phyloP scores from a whole-genome alignment of 768 basidiomycete species.

The Neoboletus subvelutipes region DNA sequence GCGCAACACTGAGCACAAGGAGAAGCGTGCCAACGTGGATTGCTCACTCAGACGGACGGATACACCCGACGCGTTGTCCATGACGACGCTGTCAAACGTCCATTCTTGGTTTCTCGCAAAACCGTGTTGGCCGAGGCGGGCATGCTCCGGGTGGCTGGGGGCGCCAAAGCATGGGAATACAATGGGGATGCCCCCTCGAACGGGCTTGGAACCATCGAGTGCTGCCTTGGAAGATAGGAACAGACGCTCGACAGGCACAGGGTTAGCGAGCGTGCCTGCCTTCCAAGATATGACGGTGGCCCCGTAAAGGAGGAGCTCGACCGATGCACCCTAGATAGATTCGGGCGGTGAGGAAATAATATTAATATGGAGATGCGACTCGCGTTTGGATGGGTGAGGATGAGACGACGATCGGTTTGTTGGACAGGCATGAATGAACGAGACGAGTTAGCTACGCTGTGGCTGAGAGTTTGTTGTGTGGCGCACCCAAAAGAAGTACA shows the following conservation, averaged over 20 bases:
- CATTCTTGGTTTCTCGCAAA: constrained; percentile 82
- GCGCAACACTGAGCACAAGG: constrained; percentile 1
- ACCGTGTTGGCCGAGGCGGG: constrained; percentile 79
- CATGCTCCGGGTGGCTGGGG: constrained; percentile 71
- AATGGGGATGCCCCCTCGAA: constrained; percentile 55
- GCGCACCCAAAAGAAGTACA: constrained; percentile 18
- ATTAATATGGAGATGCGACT: background rate
- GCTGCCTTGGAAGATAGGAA: constrained; percentile 81
- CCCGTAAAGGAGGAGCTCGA: constrained; percentile 72
- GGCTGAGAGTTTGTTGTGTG: constrained; percentile 18
- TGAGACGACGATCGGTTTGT: constrained; percentile 40
- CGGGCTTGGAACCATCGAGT: constrained; percentile 79
- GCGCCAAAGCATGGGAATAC: constrained; percentile 91
- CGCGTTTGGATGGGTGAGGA: constrained; percentile 67
- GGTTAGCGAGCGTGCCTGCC: constrained; percentile 38
- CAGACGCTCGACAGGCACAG: constrained; percentile 58
- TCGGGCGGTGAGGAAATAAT: background rate
- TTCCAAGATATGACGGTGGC: constrained; percentile 91
- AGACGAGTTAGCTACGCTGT: background rate
- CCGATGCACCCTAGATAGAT: constrained; percentile 56
- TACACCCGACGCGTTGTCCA: constrained; percentile 69
- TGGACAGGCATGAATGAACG: constrained; percentile 55
- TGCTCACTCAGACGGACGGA: constrained; percentile 75
- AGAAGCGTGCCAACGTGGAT: background rate
- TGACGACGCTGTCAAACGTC: constrained; percentile 61